These are phyloP conservation scores for Sonneratia caseolaris DNA, from an alignment of 345 rosid species.

Conservation along the genomic window DNA sequence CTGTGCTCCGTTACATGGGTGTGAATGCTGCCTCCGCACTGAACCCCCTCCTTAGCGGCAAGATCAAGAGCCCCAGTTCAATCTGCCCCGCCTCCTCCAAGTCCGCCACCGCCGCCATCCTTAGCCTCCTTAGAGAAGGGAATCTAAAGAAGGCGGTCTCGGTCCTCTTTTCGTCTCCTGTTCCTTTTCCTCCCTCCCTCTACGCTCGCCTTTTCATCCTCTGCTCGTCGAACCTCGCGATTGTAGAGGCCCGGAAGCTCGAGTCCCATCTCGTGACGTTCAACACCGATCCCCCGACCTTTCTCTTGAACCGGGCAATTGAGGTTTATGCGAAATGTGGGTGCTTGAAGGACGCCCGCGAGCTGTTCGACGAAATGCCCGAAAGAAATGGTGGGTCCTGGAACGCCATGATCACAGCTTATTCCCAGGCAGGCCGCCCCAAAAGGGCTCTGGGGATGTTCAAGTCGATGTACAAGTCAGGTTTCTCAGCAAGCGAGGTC, in stretches of 20 bases:
- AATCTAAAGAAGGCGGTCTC: slow-evolving; percentile 46
- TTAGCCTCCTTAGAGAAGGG: slow-evolving; percentile 29
- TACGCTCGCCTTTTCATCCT: slow-evolving; percentile 53
- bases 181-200: slow-evolving; percentile 35
- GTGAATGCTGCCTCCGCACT: slow-evolving; percentile 27
- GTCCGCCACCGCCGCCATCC: slow-evolving; percentile 26
- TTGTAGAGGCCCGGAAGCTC: slow-evolving; percentile 66
- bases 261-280: slow-evolving; percentile 53
- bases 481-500: slow-evolving; percentile 44
- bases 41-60: slow-evolving; percentile 15
- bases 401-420: slow-evolving; percentile 70
- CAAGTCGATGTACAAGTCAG: slow-evolving; percentile 38
- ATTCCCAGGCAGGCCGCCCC: slow-evolving; percentile 23
- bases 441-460: slow-evolving; percentile 38
- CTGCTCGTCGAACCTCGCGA: slow-evolving; percentile 35
- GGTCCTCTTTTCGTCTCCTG: slow-evolving; percentile 47
- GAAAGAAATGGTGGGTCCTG: slow-evolving; percentile 87
- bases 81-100: slow-evolving; percentile 7
- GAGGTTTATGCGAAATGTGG: slow-evolving; percentile 56
- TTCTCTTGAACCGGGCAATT: slow-evolving; percentile 58
- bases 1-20: slow-evolving; percentile 12
- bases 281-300: slow-evolving; percentile 42
- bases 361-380: slow-evolving; percentile 78
- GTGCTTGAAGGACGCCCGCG: slow-evolving; percentile 45
- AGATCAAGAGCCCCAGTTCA: slow-evolving; percentile 14